Evolutionary conservation across 495 filamentous ascomycete genomes (phyloP).

Genomic region (Bryoglossum gracile): DNA sequence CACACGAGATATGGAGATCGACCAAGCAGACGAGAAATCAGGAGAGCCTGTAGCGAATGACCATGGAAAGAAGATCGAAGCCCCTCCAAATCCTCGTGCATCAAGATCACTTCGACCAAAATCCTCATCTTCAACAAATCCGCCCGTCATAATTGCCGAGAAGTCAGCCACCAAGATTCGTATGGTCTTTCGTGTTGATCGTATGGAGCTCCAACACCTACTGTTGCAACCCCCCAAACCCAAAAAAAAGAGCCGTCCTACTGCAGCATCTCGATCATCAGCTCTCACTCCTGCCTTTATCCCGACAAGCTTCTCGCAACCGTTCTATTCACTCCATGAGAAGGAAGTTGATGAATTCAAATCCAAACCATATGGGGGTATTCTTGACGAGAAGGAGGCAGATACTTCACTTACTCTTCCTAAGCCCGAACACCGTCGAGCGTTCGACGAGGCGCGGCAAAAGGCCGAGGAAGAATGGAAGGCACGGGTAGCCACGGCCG

Average conservation of each 20-base stretch:
- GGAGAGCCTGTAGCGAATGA: slow-evolving; percentile 15
- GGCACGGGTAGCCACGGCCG: slow-evolving; percentile 42
- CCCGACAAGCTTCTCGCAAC: slow-evolving; percentile 47
- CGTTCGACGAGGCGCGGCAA: slow-evolving; percentile 80
- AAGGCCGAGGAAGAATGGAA: slow-evolving; percentile 91
- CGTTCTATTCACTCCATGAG: slow-evolving; percentile 79
- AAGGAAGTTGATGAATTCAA: slow-evolving; percentile 83
- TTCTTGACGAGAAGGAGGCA: slow-evolving; percentile 79
- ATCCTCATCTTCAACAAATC: slow-evolving; percentile 17
- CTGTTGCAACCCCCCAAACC: slow-evolving; percentile 39
- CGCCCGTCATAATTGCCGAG: slow-evolving; percentile 29
- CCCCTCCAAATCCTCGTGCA: slow-evolving; percentile 19
- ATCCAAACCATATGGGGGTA: slow-evolving; percentile 92
- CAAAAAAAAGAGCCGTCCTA: slow-evolving; percentile 39
- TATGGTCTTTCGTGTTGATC: slow-evolving; percentile 52
- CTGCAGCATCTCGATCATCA: slow-evolving; percentile 24
- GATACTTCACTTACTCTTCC: slow-evolving; percentile 87
- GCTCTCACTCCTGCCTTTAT: slow-evolving; percentile 48
- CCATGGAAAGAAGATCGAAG: slow-evolving; percentile 7
- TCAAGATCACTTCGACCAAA: slow-evolving; percentile 31
- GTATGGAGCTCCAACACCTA: slow-evolving; percentile 52
- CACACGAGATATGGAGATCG: slow-evolving; percentile 2
- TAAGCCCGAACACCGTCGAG: slow-evolving; percentile 64
- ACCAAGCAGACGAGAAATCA: background rate
- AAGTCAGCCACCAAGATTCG: slow-evolving; percentile 39